These are phyloP conservation scores for Globisporangium alternatum DNA, from an alignment of 352 stramenopile genomes.

Conservation along the genomic window DNA sequence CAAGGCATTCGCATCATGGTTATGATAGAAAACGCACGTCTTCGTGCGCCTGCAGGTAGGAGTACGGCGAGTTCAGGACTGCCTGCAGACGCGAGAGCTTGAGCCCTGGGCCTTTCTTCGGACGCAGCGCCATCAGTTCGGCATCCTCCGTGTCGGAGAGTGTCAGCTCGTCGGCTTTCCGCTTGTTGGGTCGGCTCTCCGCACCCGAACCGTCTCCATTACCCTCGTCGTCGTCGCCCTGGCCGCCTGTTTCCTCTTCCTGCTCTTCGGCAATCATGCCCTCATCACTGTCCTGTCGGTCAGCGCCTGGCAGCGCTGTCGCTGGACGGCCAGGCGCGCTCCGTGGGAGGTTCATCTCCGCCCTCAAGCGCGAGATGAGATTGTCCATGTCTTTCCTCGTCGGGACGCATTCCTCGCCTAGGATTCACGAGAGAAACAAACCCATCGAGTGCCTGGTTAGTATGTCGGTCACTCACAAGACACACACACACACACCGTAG, in stretches of 20 bases:
- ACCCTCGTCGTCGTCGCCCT: neutral
- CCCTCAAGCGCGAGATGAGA: neutral
- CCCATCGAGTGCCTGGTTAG: neutral
- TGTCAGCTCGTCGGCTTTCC: slow-evolving; percentile 2
- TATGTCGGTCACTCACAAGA: neutral
- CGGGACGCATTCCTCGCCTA: neutral
- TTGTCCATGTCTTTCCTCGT: slow-evolving; percentile 4
- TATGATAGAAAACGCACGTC: neutral
- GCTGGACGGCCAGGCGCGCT: too few relatives aligned
- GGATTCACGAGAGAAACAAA: neutral
- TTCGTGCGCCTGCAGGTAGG: neutral
- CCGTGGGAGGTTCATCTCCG: too few relatives aligned
- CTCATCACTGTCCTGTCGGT: too few relatives aligned
- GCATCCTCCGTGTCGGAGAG: neutral
- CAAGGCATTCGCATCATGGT: neutral
- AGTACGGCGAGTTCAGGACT: slow-evolving; percentile 7
- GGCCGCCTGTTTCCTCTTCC: too few relatives aligned
- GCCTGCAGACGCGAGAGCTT: slow-evolving; percentile 1
- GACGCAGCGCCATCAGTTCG: neutral
- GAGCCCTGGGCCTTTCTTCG: neutral
- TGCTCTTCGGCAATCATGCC: too few relatives aligned
- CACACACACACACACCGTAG: too few relatives aligned
- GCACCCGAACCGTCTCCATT: neutral
- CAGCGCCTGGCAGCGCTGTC: too few relatives aligned
- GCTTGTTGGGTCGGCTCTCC: neutral